Base-by-base conservation (phyloP, 345 rosid species). In the Carallia pectinifolia region DNA sequence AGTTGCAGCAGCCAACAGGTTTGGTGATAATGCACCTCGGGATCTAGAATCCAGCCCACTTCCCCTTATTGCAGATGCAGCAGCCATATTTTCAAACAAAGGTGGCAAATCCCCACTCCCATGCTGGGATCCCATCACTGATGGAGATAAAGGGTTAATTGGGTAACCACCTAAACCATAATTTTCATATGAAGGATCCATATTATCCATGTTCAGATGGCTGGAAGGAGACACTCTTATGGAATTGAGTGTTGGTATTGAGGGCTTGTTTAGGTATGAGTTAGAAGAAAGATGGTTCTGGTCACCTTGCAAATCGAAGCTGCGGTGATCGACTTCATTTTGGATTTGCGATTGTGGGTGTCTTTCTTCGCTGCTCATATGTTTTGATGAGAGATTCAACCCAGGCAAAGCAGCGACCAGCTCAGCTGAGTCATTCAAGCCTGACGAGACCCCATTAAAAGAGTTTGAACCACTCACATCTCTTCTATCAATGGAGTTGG, bases 21-120 rank as follows among this genome's bases (percentile, higher is more conserved):
- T 80, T 13, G 84, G 80, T 40, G 82, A 79, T 59, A 82, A 62
- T 72, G 81, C 79, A 36, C 75, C 85, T 31, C 77, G 39, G 31
- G 77, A 56, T 73, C 82, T 74, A 19, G 88, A 74, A 64, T 86
- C 90, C 79, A 83, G 44, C 67, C 81, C 81, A 69, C 66, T 63
- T 66, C 85, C 84, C 63, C 77, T 87, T 83, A 84, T 58, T 36
- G 87, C 84, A 70, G 85, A 83, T 66, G 82, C 83, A 37, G 88
- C 83, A 66, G 81, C 86, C 29, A 73, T 81, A 73, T 75, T 84
- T 70, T 84, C 87, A 72, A 80, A 86, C 44, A 84, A 67, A 38
- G 89, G 85, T 52, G 89, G 88, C 77, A 87, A 58, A 64, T 69
- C 68, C 59, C 82, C 84, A 68, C 69, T 76, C 9, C 79, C 89